Conservation (phyloP, 129 eudicot species). For the Chrysanthemum seticuspe region DNA sequence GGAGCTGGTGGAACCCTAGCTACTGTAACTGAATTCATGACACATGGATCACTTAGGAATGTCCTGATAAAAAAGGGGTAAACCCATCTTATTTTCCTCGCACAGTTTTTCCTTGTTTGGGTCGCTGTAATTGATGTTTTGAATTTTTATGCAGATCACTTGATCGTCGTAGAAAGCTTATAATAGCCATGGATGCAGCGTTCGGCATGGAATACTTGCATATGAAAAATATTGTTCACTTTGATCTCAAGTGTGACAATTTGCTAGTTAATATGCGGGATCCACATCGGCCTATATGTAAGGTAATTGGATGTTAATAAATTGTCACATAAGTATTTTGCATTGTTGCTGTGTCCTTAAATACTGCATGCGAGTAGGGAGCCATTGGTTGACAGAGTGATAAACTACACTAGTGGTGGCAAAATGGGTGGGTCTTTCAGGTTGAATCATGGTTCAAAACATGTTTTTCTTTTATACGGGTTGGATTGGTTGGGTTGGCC, state of each 20-base stretch:
- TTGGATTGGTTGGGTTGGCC: neutral
- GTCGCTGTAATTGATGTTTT: neutral
- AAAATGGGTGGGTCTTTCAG: neutral
- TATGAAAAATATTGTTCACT: conserved; percentile 84
- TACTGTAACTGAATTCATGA: conserved; percentile 89
- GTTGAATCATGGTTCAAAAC: neutral
- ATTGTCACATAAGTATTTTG: conserved; percentile 18
- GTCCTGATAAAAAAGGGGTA: conserved; percentile 82
- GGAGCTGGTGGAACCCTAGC: conserved; percentile 90
- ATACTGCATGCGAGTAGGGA: neutral
- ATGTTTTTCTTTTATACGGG: neutral
- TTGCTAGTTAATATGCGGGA: conserved; percentile 83
- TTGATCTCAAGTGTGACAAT: conserved; percentile 95
- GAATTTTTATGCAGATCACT: conserved; percentile 54
- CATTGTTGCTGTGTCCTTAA: conserved; percentile 1
- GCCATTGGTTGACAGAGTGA: neutral
- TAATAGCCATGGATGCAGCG: conserved; percentile 96
- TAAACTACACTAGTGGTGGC: neutral
- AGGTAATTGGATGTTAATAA: conserved; percentile 47
- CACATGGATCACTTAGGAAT: conserved; percentile 87
- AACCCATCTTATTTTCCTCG: conserved; percentile 9
- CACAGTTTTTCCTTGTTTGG: neutral
- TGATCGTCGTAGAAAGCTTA: conserved; percentile 76
- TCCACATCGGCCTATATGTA: conserved; percentile 90
- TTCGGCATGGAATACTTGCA: conserved; percentile 97